Evolutionary conservation across 345 rosid species (phyloP).

Genomic region (Rhizophora mangle): DNA sequence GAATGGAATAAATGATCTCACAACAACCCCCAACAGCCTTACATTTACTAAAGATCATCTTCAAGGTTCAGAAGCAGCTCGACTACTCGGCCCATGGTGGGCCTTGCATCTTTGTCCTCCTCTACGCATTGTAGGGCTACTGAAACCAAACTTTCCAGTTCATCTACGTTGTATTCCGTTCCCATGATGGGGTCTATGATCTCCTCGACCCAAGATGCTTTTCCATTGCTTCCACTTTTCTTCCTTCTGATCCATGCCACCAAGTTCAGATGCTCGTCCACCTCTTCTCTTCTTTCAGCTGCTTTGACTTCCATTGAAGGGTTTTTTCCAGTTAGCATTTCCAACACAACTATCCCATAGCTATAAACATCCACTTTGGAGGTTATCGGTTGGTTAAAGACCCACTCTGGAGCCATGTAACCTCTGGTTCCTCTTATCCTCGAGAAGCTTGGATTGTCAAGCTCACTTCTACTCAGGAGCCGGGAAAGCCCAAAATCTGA

Average conservation of each 20-base stretch:
- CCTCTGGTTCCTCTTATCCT: constrained; percentile 32
- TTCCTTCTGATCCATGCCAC: constrained; percentile 25
- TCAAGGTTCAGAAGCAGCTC: constrained; percentile 21
- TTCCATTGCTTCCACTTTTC: constrained; percentile 1
- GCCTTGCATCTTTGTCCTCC: constrained; percentile 35
- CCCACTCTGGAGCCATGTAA: constrained; percentile 37
- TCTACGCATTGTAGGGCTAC: constrained; percentile 31
- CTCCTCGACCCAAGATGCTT: constrained; percentile 15
- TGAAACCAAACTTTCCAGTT: constrained; percentile 23
- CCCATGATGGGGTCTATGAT: constrained; percentile 20
- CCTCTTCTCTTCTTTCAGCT: not conserved
- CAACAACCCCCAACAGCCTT: too few relatives aligned
- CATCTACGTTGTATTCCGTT: constrained; percentile 1
- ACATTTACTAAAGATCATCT: not conserved
- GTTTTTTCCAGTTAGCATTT: constrained; percentile 33
- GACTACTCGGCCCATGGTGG: constrained; percentile 32
- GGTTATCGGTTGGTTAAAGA: constrained; percentile 21
- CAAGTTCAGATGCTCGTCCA: constrained; percentile 15
- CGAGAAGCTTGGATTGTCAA: constrained; percentile 4
- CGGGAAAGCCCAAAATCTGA: constrained; percentile 18
- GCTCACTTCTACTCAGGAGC: constrained; percentile 5
- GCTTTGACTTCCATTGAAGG: not conserved
- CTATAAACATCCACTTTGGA: constrained; percentile 44
- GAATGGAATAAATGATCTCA: constrained; percentile 4
- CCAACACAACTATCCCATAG: constrained; percentile 39